These are phyloP conservation scores for Aspergillus novoparasiticus DNA, from an alignment of 2,329 filamentous ascomycete species.

Conservation along the genomic window DNA sequence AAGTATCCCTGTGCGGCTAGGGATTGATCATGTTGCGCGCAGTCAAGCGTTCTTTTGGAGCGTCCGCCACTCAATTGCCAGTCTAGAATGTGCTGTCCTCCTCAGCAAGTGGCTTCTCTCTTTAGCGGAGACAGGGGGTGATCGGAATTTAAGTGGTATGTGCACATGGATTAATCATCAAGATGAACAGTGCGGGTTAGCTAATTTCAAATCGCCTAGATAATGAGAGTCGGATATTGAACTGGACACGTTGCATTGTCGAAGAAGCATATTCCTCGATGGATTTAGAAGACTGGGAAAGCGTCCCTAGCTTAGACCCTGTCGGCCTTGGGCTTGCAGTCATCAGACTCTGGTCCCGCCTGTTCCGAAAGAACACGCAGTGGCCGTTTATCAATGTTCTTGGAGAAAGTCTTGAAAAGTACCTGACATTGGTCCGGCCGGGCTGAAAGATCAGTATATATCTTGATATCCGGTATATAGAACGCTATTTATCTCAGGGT, in stretches of 20 bases:
- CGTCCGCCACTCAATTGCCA: slow-evolving; percentile 38
- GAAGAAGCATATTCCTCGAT: slow-evolving; percentile 38
- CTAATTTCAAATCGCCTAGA: slow-evolving; percentile 19
- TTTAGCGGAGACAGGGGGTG: slow-evolving; percentile 27
- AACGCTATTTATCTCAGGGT: background rate
- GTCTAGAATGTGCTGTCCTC: slow-evolving; percentile 43
- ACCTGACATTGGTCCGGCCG: slow-evolving; percentile 27
- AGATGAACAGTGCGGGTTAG: background rate
- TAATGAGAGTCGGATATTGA: slow-evolving; percentile 35
- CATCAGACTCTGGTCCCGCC: slow-evolving; percentile 33
- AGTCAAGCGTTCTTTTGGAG: slow-evolving; percentile 44
- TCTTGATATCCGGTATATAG: background rate
- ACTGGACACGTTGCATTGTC: slow-evolving; percentile 36
- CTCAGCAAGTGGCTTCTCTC: slow-evolving; percentile 50
- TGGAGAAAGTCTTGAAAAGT: slow-evolving; percentile 34
- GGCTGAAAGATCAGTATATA: slow-evolving; percentile 4
- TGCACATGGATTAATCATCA: background rate
- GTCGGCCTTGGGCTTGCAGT: slow-evolving; percentile 31
- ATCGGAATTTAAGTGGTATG: slow-evolving; percentile 32
- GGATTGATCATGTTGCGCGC: slow-evolving; percentile 39
- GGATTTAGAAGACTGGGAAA: slow-evolving; percentile 30
- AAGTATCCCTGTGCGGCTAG: slow-evolving; percentile 53
- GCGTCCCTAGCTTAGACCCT: slow-evolving; percentile 27
- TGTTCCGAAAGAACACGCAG: slow-evolving; percentile 36
- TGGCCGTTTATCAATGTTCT: slow-evolving; percentile 39